Evolutionary conservation across 257 asterid genomes (phyloP).

Genomic region (Solanum chmielewskii): DNA sequence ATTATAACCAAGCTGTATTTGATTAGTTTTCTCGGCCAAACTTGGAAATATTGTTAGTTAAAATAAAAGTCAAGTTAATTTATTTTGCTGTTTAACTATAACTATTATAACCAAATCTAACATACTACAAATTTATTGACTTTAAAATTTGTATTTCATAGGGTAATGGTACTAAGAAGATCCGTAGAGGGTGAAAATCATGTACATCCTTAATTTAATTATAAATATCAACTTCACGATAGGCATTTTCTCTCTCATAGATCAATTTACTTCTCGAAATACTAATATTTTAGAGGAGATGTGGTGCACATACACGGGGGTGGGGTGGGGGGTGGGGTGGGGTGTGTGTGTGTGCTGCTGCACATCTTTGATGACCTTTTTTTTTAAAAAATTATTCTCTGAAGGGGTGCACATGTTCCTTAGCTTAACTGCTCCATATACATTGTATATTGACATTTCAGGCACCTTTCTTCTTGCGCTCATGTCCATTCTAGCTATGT

Average conservation of each 20-base stretch:
- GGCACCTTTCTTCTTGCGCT: conserved; percentile 7
- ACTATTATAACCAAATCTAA: not conserved
- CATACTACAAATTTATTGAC: not conserved
- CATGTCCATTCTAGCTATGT: not conserved
- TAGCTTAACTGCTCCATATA: conserved; percentile 28
- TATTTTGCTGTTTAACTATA: not conserved
- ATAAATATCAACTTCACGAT: not conserved
- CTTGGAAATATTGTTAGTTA: not conserved
- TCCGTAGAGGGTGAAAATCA: not conserved
- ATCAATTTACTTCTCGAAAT: not conserved
- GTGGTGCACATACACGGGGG: conserved; percentile 39
- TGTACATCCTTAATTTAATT: not conserved
- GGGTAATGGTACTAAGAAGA: not conserved
- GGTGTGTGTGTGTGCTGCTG: not conserved
- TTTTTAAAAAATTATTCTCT: conserved; percentile 14
- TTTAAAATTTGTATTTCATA: not conserved
- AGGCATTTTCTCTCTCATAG: not conserved
- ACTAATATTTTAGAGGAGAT: conserved; percentile 1
- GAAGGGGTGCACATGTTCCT: conserved; percentile 60
- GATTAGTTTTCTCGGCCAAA: not conserved
- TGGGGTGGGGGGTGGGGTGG: too few relatives aligned
- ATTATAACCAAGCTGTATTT: not conserved
- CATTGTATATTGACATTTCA: conserved; percentile 16
- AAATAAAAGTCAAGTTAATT: not conserved
- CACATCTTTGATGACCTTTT: conserved; percentile 55